Evolutionary conservation across 2,329 filamentous ascomycete genomes (phyloP), one percentile per base, ranked within the genome.

Genomic region (Rutstroemia sp.): DNA sequence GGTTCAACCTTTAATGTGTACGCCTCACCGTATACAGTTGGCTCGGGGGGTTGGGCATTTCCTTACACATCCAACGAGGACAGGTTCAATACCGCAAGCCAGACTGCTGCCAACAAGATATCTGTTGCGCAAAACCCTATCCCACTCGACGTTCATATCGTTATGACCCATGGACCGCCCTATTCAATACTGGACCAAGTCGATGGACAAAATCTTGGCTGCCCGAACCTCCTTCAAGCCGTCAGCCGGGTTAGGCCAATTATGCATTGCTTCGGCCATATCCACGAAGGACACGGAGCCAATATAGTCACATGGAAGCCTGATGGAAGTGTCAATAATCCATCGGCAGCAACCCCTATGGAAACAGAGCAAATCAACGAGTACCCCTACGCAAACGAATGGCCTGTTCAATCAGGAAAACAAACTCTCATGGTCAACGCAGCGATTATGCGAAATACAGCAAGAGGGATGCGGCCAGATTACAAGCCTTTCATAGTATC

Each of bases 341-440:
- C 71, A 48, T 65, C 70, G 5, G 74, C 65, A 45, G 67, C 66
- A 14, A 64, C 57, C 21, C 52, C 53, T 37, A 46, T 61, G 42
- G 59, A 62, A 44, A 66, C 57, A 7, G 57, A 61, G 56, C 56
- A 66, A 14, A 69, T 76, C 2, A 78, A 77, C 38, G 69, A 73
- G 56, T 73, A 75, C 52, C 66, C 67, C 0, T 63, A 67, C 2
- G 70, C 58, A 14, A 58, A 74, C 21, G 59, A 66, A n/a, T 59
- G 65, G 46, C 63, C 63, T 1, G 21, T 77, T 0, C 52, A 68
- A 41, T 25, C 25, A 5, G 76, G 75, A 0, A 66, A 70, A 45
- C 74, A 82, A 62, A 85, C 81, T 0, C 66, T 84, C 3, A 84
- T 85, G 63, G 70, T 85, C n/a, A 85, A 85, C 63, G 80, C 80